Percentiles rank a stretch among this genome's conserved stretches.
These are phyloP conservation scores for Fragaria nilgerrensis DNA, from an alignment of 306 rosid species.

Conservation along the genomic window DNA sequence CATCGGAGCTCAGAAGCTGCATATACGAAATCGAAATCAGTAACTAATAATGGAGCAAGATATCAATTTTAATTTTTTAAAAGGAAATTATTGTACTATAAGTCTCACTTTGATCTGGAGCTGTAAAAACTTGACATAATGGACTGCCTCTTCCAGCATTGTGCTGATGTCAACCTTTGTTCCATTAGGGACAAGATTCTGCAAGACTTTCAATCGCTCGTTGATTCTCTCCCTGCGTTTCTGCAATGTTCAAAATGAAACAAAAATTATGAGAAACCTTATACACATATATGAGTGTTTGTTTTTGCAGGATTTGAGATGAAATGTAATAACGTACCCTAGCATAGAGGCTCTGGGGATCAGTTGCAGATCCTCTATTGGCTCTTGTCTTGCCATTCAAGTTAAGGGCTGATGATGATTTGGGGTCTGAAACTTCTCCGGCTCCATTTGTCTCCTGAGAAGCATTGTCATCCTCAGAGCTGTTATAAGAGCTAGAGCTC, in stretches of 20 bases:
- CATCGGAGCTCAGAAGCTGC: conserved; percentile 92
- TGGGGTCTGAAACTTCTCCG: conserved; percentile 44
- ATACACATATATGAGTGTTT: background rate
- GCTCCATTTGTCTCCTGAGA: conserved; percentile 46
- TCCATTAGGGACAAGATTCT: conserved; percentile 87
- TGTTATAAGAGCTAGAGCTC: conserved; percentile 48
- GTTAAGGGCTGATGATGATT: conserved; percentile 36
- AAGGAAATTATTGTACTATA: background rate
- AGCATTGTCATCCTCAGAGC: conserved; percentile 71
- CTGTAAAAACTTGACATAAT: conserved; percentile 87
- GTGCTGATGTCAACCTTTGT: conserved; percentile 98
- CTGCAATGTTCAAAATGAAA: conserved; percentile 37
- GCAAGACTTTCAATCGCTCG: conserved; percentile 69
- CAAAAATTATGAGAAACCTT: background rate
- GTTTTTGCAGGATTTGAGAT: background rate
- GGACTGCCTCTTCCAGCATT: conserved; percentile 95
- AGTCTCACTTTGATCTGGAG: conserved; percentile 80
- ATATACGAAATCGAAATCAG: background rate
- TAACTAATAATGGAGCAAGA: background rate
- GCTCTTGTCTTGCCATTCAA: conserved; percentile 66
- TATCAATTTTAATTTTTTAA: background rate
- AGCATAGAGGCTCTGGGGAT: conserved; percentile 96
- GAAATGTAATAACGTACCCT: conserved; percentile 45
- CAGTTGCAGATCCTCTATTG: conserved; percentile 87
- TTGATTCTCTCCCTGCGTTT: conserved; percentile 92